phyloP scores from a whole-genome alignment of 2,329 filamentous ascomycete species.

The Fusarium pininemorale region DNA sequence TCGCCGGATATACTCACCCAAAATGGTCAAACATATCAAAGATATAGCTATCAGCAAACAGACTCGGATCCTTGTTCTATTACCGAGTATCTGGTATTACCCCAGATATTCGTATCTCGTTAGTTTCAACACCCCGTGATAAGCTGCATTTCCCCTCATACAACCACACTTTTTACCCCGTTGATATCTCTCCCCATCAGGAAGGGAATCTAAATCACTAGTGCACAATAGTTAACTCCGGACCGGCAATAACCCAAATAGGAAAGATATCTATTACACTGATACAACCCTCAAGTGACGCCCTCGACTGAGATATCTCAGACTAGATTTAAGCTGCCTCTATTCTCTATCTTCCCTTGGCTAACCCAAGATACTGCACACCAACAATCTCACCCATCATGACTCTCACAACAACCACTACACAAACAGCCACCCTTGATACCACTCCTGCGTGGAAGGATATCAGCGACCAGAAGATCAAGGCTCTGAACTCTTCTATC shows the following conservation, averaged over 20 bases:
- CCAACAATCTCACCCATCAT: not conserved
- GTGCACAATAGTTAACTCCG: not conserved
- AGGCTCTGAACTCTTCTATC: constrained; percentile 53
- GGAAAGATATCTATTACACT: constrained; percentile 18
- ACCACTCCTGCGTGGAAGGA: constrained; percentile 26
- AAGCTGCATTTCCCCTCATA: not conserved
- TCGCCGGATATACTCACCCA: not conserved
- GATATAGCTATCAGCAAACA: not conserved
- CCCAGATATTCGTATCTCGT: not conserved
- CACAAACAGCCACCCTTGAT: constrained; percentile 10
- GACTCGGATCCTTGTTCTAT: not conserved
- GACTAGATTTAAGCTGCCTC: constrained; percentile 10
- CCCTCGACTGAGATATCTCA: not conserved
- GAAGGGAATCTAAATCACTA: constrained; percentile 13
- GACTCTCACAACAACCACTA: constrained; percentile 17
- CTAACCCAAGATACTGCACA: not conserved
- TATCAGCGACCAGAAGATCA: constrained; percentile 25
- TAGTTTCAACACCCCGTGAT: constrained; percentile 4
- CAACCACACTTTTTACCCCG: not conserved
- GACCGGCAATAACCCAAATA: not conserved
- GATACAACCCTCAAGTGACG: not conserved
- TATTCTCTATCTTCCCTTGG: constrained; percentile 5
- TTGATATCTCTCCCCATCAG: constrained; percentile 7
- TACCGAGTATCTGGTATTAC: not conserved
- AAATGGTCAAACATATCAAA: not conserved